A percentile compares a stretch with the other conserved stretches of the same genome.
Evolutionary conservation across 306 rosid species (phyloP).

Genomic region (Morella rubra): DNA sequence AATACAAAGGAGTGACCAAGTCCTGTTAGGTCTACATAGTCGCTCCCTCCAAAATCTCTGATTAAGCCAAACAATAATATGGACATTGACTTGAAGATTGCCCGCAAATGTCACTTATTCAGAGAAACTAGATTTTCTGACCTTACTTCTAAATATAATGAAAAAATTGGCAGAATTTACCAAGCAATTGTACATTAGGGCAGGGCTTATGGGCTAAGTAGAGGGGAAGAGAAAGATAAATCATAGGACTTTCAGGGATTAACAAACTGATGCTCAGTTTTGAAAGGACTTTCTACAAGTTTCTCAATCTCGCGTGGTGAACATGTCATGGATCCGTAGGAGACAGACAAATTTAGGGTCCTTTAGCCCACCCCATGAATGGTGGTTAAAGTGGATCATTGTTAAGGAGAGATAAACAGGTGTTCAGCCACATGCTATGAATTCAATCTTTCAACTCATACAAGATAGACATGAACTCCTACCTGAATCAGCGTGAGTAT

Average conservation of each 20-base stretch:
- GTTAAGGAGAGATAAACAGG: neutral
- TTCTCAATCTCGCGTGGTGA: neutral
- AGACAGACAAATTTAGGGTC: neutral
- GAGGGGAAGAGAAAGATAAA: neutral
- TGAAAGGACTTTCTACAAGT: neutral
- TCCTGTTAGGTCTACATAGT: neutral
- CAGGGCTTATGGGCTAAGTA: neutral
- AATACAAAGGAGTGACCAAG: neutral
- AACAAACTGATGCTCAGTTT: neutral
- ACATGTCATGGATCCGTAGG: neutral
- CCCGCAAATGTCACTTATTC: neutral
- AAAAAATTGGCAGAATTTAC: neutral
- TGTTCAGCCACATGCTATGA: neutral
- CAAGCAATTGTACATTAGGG: neutral
- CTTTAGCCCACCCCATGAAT: neutral
- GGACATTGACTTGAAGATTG: neutral
- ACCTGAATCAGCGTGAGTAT: neutral
- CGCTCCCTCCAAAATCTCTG: neutral
- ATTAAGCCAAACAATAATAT: neutral
- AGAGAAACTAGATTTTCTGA: neutral
- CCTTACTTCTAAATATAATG: neutral
- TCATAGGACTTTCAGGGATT: neutral
- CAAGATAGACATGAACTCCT: neutral
- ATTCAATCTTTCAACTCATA: neutral
- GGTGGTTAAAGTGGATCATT: neutral